A percentile compares a stretch with the other conserved stretches of the same genome.
phyloP scores from a whole-genome alignment of 2,329 filamentous ascomycete genomes.

The Camillea tinctor region DNA sequence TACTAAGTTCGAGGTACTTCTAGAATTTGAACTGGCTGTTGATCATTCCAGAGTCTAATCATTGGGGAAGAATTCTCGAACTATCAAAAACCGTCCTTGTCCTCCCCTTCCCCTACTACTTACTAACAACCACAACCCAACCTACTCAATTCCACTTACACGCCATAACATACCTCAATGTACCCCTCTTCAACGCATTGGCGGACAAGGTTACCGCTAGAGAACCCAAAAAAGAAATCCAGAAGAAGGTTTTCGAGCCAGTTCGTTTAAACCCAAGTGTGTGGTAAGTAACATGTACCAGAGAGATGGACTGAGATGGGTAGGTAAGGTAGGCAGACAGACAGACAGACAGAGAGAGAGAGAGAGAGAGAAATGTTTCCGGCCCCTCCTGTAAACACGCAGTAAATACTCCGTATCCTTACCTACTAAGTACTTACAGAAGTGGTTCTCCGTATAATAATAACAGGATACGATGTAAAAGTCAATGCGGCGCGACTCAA shows the following conservation, averaged over 20 bases:
- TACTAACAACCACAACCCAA: no score
- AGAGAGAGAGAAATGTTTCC: neutral
- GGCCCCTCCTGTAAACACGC: neutral
- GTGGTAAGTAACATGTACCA: neutral
- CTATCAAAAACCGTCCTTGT: neutral
- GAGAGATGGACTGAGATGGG: no score
- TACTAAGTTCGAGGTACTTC: no score
- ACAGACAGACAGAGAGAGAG: no score
- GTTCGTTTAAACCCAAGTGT: neutral
- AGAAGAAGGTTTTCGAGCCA: neutral
- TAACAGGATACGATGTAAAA: constrained; percentile 8
- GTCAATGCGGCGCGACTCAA: constrained; percentile 8
- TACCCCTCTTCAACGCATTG: neutral
- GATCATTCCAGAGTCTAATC: neutral
- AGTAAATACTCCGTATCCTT: no score
- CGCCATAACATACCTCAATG: no score
- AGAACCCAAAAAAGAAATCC: neutral
- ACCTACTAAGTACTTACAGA: no score
- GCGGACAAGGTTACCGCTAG: neutral
- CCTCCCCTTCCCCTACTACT: neutral
- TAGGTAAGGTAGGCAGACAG: no score
- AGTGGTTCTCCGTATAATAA: constrained; percentile 1
- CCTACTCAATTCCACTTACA: no score
- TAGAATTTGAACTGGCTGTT: no score
- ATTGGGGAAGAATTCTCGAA: neutral